Evolutionary conservation across 2,329 filamentous ascomycete species (phyloP).

Genomic region (Claviceps cyperi): DNA sequence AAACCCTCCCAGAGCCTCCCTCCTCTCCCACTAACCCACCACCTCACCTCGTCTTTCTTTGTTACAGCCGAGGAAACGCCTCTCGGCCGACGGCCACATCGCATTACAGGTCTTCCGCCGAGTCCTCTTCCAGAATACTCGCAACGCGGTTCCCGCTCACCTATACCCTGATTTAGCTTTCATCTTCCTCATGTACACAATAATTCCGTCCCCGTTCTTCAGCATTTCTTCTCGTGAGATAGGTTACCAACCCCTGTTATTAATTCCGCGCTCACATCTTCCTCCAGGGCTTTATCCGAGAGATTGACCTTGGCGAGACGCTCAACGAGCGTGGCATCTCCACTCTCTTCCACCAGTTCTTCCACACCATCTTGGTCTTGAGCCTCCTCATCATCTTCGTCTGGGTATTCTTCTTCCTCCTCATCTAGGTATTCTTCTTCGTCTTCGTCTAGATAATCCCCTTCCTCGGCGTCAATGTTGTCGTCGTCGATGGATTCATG

Average conservation of each 20-base stretch:
- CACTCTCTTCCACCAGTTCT: conserved; percentile 10
- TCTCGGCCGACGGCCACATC: too few species aligned
- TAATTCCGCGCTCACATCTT: conserved; percentile 39
- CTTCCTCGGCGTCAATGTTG: conserved; percentile 24
- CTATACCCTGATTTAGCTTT: conserved; percentile 15
- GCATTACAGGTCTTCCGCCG: too few species aligned
- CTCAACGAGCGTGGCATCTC: conserved; percentile 7
- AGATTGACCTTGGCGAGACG: conserved; percentile 6
- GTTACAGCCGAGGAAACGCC: too few species aligned
- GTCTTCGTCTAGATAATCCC: conserved; percentile 23
- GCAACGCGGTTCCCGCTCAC: conserved; percentile 1
- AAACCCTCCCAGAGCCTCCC: too few species aligned
- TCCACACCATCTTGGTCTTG: neutral
- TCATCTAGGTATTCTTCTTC: neutral
- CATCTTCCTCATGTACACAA: conserved; percentile 13
- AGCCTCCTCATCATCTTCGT: conserved; percentile 5
- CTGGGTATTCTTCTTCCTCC: neutral
- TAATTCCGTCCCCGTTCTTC: conserved; percentile 15
- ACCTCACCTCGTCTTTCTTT: too few species aligned
- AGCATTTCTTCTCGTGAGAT: conserved; percentile 12
- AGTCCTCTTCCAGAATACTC: too few species aligned
- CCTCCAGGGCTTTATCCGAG: conserved; percentile 14
- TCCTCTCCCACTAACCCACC: too few species aligned
- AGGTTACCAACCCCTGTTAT: conserved; percentile 46
- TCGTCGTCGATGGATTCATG: conserved; percentile 25